Evolutionary conservation across 2,329 filamentous ascomycete genomes (phyloP), one percentile per base, ranked within the genome.

Genomic region (Mollisia scopiformis): DNA sequence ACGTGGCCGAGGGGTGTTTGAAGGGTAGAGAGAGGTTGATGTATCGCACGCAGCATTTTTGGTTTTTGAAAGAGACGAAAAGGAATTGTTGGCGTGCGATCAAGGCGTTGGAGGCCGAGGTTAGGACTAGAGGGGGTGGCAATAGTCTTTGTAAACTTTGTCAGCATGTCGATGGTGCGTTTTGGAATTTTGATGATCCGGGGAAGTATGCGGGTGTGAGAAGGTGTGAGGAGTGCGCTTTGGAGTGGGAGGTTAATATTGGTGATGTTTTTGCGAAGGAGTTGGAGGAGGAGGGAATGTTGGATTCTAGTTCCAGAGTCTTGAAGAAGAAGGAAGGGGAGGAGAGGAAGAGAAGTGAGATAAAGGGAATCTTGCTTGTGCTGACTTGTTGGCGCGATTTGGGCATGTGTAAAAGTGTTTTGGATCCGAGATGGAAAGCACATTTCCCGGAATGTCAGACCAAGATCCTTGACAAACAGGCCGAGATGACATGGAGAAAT

Each of bases 351-450:
- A 47, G 5, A 13, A 23, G 43, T 7, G 23, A 47, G 43, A 25
- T 47, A 6, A 3, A n/a, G n/a, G n/a, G n/a, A n/a, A n/a, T n/a
- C n/a, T n/a, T n/a, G n/a, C n/a, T 57, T 19, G 51, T 58, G 13
- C 16, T 62, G 1, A 58, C 59, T 7, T 30, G 23, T 14, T 62
- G 55, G 55, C 50, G 59, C 4, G 59, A 62, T 39, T 62, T 62
- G 23, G 59, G 59, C n/a, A 25, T 28, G 5, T 62, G 59, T 33
- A 35, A 46, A 19, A 58, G 47, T 7, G 47, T 52, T 2, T 62
- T 30, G 14, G 59, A 62, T 47, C 59, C 55, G 7, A 27, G 59
- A 41, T 62, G 50, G 50, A n/a, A 7, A 21, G 51, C 59, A 1
- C 59, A 62, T 30, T 62, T 58, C 23, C 8, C 16, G 21, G 23